Evolutionary conservation across 2,329 filamentous ascomycete genomes (phyloP), one percentile per base, ranked within the genome.

Genomic region (Penicillium fuscoglaucum): DNA sequence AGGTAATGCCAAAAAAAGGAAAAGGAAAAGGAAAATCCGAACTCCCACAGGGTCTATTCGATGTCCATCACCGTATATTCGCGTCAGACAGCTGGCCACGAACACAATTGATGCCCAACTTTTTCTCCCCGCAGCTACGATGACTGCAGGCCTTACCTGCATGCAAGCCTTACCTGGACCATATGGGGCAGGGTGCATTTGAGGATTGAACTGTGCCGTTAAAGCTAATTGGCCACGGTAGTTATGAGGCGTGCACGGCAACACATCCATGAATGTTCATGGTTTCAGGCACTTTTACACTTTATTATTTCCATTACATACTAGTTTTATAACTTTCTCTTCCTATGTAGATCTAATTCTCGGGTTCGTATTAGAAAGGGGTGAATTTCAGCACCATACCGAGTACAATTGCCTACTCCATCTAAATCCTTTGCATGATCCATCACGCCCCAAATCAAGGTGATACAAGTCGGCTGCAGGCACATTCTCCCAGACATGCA

Each of bases 91-190:
- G 35, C 48, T 29, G 21, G 49, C 46, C 55, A 35, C 41, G 55
- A 57, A 41, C 48, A 41, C 33, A 52, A 47, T 57, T 57, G 55
- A 57, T 57, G 55, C 55, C 55, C 55, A 57, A 57, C 48, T 52
- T 53, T 15, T 47, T 26, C 26, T 26, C 19, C 35, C 33, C 48
- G 29, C 26, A 44, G 26, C 49, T n/a, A 26, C 43, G 43, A 41
- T 48, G 43, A 33, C 24, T 55, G 43, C 52, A 48, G 28, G 39
- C n/a, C 39, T 44, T 31, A 51, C 29, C 53, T 56, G 46, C 49
- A 57, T 45, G 48, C 55, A 57, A 47, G 55, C 55, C 41, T 57
- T 57, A 33, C 55, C 48, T 46, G 43, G 13, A 44, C 39, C 39
- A 33, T 49, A 50, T 50, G 19, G 45, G 29, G 45, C 26, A 43